Base-by-base conservation (phyloP, 164 flowering plant species). In the Vitis cinerea region DNA sequence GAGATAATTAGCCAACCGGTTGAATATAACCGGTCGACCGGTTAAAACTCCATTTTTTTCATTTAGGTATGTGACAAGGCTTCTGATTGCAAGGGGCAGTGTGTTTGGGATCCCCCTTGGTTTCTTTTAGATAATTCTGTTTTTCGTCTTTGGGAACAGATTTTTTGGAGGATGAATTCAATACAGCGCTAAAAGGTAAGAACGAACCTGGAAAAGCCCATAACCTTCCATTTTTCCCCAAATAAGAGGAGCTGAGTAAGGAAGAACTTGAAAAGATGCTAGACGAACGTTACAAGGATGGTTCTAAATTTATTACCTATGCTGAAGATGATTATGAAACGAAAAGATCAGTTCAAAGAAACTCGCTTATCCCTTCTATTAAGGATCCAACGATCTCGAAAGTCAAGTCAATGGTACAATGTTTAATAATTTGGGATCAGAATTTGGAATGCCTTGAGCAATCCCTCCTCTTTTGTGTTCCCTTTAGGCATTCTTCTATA, bases 401-500 rank as follows among this genome's bases (percentile, higher is more conserved):
- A 82, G 83, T 93, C 57, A 92, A 92, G 76, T 92, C 96, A 84
- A 70, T 61, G 91, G 97, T 91, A 86, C 68, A 55, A 12, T 65
- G 12, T 71, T 61, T 63, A 30, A 29, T 23, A 2, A 31, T 3
- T 57, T 16, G 1, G 53, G 14, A 53, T 14, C 10, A 57, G 11
- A 3, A 11, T 61, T 30, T 37, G n/a, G n/a, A n/a, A 15, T 4
- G n/a, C 8, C 11, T 15, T 48, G 3, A 9, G 2, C 37, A 4
- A 37, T 29, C 63, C 61, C 16, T 15, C 30, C 10, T 54, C 47
- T 31, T 37, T 48, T 10, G 63, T 17, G 2, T 37, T 2, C 58
- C 17, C 17, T 23, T 44, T 56, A 94, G 99, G 99, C 15, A 87
- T 95, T 81, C 99, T 95, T 74, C 79, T 95, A 3, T 95, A 88